Base-by-base conservation (phyloP, 2,329 filamentous ascomycete genomes). In the Alternaria conjuncta region DNA sequence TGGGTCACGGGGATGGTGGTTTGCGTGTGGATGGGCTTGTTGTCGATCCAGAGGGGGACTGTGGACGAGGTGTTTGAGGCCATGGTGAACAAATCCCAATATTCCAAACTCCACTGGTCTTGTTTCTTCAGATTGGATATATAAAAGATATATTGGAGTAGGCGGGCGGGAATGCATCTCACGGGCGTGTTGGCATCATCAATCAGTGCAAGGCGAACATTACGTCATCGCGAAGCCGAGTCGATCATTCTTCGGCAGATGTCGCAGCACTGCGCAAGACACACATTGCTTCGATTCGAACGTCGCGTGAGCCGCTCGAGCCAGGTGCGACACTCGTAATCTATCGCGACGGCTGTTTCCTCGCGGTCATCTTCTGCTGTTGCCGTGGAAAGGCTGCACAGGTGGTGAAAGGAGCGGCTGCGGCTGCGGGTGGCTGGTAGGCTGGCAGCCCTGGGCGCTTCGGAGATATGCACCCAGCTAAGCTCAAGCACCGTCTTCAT, bases 1-100 rank as follows among this genome's bases (percentile, higher is more conserved):
- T 83, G 86, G 66, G 83, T 79, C 44, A 92, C 85, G 49, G 85
- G 81, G 69, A 88, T 56, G 87, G 26, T 82, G 82, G 51, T 49
- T 15, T 51, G 53, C 9, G 25, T 78, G 8, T 47, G 21, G 4
- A 84, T 79, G 12, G 71, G 70, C 41, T 81, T 70, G 54, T 86
- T 81, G 60, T 82, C 78, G 65, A 84, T 83, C 71, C 81, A 80
- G 55, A 84, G 76, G 6, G 83, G 83, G 11, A 81, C 67, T 26
- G 41, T 32, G 23, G 60, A 36, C 25, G 68, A 67, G 2, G 51
- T n/a, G 10, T 15, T 21, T 7, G 56, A 50, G 5, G 60, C 25
- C 49, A 55, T 63, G 4, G 23, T 26, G 49, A 8, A 26, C 15
- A 4, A 6, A 41, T 41, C 15, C 2, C 32, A 9, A 41, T 18